These are phyloP conservation scores for Mimosa pudica DNA, from an alignment of 306 rosid genomes.

Conservation along the genomic window DNA sequence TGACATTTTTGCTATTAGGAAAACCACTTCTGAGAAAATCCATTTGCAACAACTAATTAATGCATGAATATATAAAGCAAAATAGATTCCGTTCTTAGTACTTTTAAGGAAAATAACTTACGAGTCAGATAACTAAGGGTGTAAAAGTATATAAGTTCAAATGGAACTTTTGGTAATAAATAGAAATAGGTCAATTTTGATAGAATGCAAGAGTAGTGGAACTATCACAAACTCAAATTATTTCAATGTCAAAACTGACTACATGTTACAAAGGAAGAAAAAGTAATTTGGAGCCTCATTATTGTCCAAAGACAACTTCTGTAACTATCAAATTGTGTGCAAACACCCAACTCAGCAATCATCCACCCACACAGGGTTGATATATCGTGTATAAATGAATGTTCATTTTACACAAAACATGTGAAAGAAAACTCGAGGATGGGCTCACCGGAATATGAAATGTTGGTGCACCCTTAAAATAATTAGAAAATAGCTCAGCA, in stretches of 20 bases:
- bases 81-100: background rate
- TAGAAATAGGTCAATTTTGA: background rate
- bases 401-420: constrained; percentile 21
- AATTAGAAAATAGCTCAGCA: constrained; percentile 87
- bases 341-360: constrained; percentile 8
- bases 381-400: constrained; percentile 7
- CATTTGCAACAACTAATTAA: background rate
- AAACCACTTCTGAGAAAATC: too few relatives aligned
- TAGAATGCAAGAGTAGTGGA: background rate
- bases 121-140: background rate
- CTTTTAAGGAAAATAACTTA: background rate
- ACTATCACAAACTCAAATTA: background rate
- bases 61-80: background rate
- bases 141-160: background rate
- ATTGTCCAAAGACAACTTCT: background rate
- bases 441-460: constrained; percentile 73
- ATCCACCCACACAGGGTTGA: background rate
- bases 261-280: background rate
- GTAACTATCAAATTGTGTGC: constrained; percentile 4
- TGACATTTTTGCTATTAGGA: too few relatives aligned
- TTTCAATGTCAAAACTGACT: background rate
- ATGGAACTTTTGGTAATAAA: constrained; percentile 2
- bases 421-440: constrained; percentile 21
- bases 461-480: constrained; percentile 69
- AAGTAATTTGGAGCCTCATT: constrained; percentile 1